Percentiles rank a stretch among this genome's conserved stretches.
Evolutionary conservation across 192 early-diverging fungal genomes (phyloP).

Genomic region (Borealophlyctis nickersoniae): DNA sequence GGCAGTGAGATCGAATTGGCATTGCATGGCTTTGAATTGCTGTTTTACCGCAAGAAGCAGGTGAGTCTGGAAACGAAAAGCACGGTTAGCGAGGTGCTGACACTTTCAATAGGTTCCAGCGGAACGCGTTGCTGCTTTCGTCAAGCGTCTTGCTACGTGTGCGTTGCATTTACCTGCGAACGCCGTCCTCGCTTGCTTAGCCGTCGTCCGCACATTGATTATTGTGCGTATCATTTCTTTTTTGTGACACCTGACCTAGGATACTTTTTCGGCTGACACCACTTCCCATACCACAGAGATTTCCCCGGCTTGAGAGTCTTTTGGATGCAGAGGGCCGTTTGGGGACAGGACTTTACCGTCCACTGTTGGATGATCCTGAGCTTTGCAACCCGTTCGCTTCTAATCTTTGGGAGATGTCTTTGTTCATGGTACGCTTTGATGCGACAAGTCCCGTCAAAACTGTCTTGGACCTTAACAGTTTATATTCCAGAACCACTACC

Average conservation of each 20-base stretch:
- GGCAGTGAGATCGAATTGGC: constrained; percentile 76
- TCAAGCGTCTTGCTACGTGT: constrained; percentile 74
- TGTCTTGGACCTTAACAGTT: not conserved
- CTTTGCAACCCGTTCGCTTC: constrained; percentile 94
- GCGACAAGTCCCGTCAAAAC: not conserved
- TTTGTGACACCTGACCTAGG: not conserved
- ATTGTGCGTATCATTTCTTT: constrained; percentile 41
- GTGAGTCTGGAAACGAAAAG: too few species aligned
- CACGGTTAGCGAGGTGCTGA: too few species aligned
- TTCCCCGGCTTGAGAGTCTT: constrained; percentile 59
- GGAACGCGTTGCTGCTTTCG: constrained; percentile 79
- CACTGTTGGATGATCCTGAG: constrained; percentile 84
- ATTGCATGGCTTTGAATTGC: constrained; percentile 77
- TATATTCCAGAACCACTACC: constrained; percentile 38
- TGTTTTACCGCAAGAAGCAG: constrained; percentile 75
- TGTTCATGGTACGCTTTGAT: constrained; percentile 63
- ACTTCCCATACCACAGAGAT: constrained; percentile 53
- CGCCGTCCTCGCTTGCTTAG: constrained; percentile 67
- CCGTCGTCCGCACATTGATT: constrained; percentile 58
- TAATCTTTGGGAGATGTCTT: constrained; percentile 80
- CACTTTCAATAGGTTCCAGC: constrained; percentile 74
- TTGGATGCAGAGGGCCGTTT: constrained; percentile 64
- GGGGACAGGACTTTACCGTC: constrained; percentile 77
- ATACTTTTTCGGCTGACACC: constrained; percentile 27
- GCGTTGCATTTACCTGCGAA: constrained; percentile 76